Evolutionary conservation across 2,329 filamentous ascomycete genomes (phyloP).

Genomic region (Keithomyces neogunnii): DNA sequence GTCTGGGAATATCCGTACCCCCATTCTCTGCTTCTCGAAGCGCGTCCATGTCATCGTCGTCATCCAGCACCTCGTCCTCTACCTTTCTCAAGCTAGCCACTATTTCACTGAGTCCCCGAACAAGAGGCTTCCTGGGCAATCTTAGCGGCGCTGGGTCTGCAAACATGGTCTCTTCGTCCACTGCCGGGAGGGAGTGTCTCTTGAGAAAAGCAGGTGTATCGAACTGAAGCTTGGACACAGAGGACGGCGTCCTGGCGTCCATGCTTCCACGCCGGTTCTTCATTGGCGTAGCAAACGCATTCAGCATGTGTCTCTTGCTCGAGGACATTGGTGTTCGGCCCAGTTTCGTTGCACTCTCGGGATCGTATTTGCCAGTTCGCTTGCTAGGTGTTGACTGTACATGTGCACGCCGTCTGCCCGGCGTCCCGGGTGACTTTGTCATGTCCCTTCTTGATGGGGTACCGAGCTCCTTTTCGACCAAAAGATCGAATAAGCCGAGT

Average conservation of each 20-base stretch:
- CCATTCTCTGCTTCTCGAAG: constrained; percentile 61
- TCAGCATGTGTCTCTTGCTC: constrained; percentile 52
- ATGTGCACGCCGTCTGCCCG: constrained; percentile 14
- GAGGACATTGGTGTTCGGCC: constrained; percentile 44
- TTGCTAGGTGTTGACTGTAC: constrained; percentile 37
- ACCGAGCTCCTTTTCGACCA: constrained; percentile 41
- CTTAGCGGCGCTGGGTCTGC: constrained; percentile 39
- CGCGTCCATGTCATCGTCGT: constrained; percentile 56
- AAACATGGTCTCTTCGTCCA: constrained; percentile 48
- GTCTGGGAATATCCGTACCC: constrained; percentile 15
- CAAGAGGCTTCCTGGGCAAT: constrained; percentile 52
- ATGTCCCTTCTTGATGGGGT: constrained; percentile 38
- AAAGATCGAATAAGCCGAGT: constrained; percentile 67
- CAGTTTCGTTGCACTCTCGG: constrained; percentile 22
- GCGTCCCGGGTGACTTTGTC: constrained; percentile 12
- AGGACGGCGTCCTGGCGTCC: constrained; percentile 36
- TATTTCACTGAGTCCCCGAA: constrained; percentile 64
- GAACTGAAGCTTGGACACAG: constrained; percentile 49
- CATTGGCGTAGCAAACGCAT: constrained; percentile 58
- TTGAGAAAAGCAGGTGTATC: constrained; percentile 66
- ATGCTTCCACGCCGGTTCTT: constrained; percentile 35
- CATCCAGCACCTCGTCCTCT: constrained; percentile 61
- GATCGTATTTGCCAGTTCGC: constrained; percentile 22
- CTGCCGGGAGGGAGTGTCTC: constrained; percentile 35
- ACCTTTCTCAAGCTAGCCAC: constrained; percentile 62